These are phyloP conservation scores for Fagopyrum tataricum DNA, from an alignment of 148 eudicot genomes.

Conservation along the genomic window DNA sequence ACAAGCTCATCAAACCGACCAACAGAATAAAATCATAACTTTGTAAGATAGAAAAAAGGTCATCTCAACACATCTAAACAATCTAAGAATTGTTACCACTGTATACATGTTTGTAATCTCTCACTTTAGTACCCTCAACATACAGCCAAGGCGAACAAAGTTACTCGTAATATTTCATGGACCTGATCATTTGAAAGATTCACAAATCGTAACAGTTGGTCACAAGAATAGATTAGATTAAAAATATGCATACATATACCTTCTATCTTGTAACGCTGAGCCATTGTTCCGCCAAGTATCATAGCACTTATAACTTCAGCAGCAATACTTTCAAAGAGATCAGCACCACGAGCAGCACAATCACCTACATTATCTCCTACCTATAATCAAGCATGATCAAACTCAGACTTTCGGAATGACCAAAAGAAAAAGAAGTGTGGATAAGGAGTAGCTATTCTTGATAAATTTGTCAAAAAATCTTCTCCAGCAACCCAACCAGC, in stretches of 20 bases:
- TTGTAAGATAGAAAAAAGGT: neutral
- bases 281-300: conserved; percentile 99
- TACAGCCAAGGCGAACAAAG: neutral
- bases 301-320: conserved; percentile 99
- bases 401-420: neutral
- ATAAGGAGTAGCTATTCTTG: neutral
- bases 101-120: neutral
- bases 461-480: neutral
- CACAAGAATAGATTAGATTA: neutral
- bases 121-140: neutral
- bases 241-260: conserved; percentile 23
- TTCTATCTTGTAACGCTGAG: conserved; percentile 90
- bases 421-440: neutral
- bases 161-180: neutral
- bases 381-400: conserved; percentile 27
- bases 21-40: too few species aligned
- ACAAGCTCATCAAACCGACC: too few species aligned
- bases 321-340: conserved; percentile 98
- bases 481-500: neutral
- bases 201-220: neutral
- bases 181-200: neutral
- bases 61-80: neutral
- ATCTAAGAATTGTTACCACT: neutral
- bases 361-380: conserved; percentile 99
- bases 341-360: conserved; percentile 99